phyloP scores from a whole-genome alignment of 208 protist species.

The Trichomonas tenax region DNA sequence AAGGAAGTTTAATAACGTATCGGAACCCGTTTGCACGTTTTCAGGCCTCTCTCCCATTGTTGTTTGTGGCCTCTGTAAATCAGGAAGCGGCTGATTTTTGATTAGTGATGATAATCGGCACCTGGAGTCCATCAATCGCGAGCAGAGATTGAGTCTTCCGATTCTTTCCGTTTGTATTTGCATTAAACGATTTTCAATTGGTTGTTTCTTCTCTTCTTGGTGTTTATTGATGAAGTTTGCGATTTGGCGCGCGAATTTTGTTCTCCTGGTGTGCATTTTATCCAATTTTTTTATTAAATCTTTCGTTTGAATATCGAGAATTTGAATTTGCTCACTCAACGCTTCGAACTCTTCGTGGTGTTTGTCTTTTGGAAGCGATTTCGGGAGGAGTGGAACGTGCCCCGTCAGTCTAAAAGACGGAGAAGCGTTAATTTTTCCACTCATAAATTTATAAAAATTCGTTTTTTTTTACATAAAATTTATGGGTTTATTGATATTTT shows the following conservation, averaged over 20 bases:
- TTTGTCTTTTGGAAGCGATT: not conserved
- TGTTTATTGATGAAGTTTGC: not conserved
- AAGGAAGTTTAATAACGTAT: not conserved
- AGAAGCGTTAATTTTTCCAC: not conserved
- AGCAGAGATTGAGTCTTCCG: not conserved
- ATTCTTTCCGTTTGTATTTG: not conserved
- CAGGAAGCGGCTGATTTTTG: not conserved
- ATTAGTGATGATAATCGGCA: not conserved
- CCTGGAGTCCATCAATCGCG: not conserved
- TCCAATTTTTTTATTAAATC: not conserved
- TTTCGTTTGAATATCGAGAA: not conserved
- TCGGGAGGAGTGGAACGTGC: not conserved
- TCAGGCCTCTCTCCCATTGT: not conserved
- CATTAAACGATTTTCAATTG: not conserved
- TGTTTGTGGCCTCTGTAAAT: not conserved
- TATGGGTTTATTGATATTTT: too few species aligned
- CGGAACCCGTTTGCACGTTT: not conserved
- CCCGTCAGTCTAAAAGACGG: not conserved
- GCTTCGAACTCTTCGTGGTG: not conserved
- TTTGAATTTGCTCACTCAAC: not conserved
- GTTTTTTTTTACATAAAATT: not conserved
- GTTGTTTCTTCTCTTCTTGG: too few species aligned
- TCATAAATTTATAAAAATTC: not conserved
- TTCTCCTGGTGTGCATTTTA: not conserved
- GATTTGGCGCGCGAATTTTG: not conserved